Evolutionary conservation across 352 stramenopile genomes (phyloP).

Genomic region (Phytophthora uliginosa): DNA sequence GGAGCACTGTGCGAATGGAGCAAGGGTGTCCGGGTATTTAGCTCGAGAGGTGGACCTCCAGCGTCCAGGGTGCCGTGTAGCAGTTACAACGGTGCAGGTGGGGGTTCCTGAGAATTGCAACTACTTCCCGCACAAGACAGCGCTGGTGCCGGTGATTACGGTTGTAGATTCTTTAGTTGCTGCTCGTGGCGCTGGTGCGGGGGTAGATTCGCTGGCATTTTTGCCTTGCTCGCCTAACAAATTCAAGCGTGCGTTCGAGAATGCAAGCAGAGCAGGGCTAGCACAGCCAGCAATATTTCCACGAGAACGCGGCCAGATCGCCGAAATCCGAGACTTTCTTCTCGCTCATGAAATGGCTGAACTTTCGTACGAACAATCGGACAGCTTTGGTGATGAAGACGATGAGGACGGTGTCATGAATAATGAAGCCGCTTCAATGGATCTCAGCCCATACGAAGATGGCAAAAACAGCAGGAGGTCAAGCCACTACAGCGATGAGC

Average conservation of each 20-base stretch:
- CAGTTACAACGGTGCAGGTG: conserved; percentile 45
- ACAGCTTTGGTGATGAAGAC: background rate
- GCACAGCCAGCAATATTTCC: conserved; percentile 9
- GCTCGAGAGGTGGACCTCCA: conserved; percentile 59
- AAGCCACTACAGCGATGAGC: conserved; percentile 34
- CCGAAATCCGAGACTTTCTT: conserved; percentile 37
- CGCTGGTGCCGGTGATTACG: conserved; percentile 74
- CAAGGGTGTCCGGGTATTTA: conserved; percentile 75
- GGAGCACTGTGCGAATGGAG: conserved; percentile 54
- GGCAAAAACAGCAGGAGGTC: conserved; percentile 2
- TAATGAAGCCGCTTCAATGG: background rate
- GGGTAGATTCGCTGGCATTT: background rate
- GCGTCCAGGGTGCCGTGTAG: conserved; percentile 52
- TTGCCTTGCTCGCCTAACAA: conserved; percentile 23
- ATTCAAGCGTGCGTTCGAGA: conserved; percentile 41
- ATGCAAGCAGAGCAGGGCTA: background rate
- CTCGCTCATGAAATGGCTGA: conserved; percentile 37
- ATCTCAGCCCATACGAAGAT: background rate
- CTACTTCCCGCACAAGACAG: conserved; percentile 74
- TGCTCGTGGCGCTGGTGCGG: background rate
- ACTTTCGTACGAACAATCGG: conserved; percentile 15
- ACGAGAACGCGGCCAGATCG: conserved; percentile 20
- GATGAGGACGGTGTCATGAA: background rate
- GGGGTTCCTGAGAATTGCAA: conserved; percentile 54
- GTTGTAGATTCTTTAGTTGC: conserved; percentile 47